Evolutionary conservation across 2,329 filamentous ascomycete genomes (phyloP).

Genomic region (Ophiostoma sp.): DNA sequence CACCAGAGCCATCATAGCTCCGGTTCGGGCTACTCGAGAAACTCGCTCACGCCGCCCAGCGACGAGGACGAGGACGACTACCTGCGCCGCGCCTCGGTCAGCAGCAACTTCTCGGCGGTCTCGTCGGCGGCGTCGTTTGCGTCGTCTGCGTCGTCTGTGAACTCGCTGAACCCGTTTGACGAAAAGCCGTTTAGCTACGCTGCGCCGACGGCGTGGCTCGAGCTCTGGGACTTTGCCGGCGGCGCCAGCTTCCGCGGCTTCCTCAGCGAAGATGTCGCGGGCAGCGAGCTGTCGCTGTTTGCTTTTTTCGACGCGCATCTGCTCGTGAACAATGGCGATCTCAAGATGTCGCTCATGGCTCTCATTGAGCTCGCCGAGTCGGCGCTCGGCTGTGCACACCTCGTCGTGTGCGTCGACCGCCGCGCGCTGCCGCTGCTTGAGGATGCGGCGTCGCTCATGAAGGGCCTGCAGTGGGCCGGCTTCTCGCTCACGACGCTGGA

Average conservation of each 20-base stretch:
- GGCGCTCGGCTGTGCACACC: conserved; percentile 67
- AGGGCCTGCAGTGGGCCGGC: conserved; percentile 87
- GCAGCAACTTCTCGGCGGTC: background rate
- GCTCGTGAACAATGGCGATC: conserved; percentile 56
- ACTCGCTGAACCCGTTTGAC: background rate
- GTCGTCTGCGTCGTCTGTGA: background rate
- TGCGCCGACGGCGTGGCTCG: conserved; percentile 55
- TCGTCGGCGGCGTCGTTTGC: background rate
- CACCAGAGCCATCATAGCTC: too few relatives aligned
- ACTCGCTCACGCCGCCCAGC: conserved; percentile 13
- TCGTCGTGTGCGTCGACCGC: conserved; percentile 78
- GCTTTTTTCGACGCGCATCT: conserved; percentile 69
- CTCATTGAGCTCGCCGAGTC: conserved; percentile 81
- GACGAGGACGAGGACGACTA: conserved; percentile 37
- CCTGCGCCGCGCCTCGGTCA: conserved; percentile 29
- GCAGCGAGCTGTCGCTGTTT: conserved; percentile 59
- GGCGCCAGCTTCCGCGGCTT: conserved; percentile 84
- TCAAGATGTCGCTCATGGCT: conserved; percentile 89
- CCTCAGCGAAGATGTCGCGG: conserved; percentile 55
- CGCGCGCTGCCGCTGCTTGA: conserved; percentile 44
- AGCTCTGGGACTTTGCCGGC: conserved; percentile 80
- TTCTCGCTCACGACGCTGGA: conserved; percentile 79
- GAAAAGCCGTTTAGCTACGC: conserved; percentile 34
- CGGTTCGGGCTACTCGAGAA: background rate
- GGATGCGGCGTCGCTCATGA: conserved; percentile 61